phyloP scores from a whole-genome alignment of 2,329 filamentous ascomycete species.

The Penicillium sp. region DNA sequence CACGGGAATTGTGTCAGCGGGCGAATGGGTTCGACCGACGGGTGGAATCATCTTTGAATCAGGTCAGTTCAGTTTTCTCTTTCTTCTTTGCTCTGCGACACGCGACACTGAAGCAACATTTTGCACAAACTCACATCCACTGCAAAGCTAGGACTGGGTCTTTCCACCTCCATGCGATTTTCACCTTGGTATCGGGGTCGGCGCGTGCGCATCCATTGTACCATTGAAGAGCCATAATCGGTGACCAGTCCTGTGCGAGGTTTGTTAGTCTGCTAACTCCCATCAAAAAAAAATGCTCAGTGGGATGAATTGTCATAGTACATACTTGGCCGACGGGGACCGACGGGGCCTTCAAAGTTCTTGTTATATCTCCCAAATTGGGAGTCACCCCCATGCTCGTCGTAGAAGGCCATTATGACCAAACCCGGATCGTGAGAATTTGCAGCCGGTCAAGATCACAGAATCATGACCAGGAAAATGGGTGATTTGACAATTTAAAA shows the following conservation, averaged over 20 bases:
- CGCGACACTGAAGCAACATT: neutral
- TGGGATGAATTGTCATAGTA: neutral
- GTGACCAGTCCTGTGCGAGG: constrained; percentile 72
- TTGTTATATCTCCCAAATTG: constrained; percentile 33
- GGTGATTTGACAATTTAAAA: neutral
- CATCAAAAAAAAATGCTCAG: neutral
- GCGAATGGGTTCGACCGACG: constrained; percentile 68
- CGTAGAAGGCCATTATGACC: constrained; percentile 39
- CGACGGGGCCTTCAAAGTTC: constrained; percentile 35
- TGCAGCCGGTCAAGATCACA: constrained; percentile 5
- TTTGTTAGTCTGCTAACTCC: constrained; percentile 15
- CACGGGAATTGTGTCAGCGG: constrained; percentile 86
- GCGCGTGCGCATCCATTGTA: constrained; percentile 87
- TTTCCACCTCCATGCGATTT: constrained; percentile 72
- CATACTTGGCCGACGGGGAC: constrained; percentile 44
- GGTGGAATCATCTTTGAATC: constrained; percentile 78
- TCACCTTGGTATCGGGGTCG: constrained; percentile 72
- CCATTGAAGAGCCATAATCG: constrained; percentile 86
- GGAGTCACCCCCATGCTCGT: constrained; percentile 38
- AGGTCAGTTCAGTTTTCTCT: constrained; percentile 11
- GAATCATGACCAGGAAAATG: constrained; percentile 1
- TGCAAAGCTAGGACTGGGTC: constrained; percentile 85
- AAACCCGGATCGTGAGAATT: neutral
- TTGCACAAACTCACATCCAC: constrained; percentile 67
- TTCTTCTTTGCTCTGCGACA: neutral